These are phyloP conservation scores for Russula brevipes DNA, from an alignment of 768 basidiomycete species.

Conservation along the genomic window DNA sequence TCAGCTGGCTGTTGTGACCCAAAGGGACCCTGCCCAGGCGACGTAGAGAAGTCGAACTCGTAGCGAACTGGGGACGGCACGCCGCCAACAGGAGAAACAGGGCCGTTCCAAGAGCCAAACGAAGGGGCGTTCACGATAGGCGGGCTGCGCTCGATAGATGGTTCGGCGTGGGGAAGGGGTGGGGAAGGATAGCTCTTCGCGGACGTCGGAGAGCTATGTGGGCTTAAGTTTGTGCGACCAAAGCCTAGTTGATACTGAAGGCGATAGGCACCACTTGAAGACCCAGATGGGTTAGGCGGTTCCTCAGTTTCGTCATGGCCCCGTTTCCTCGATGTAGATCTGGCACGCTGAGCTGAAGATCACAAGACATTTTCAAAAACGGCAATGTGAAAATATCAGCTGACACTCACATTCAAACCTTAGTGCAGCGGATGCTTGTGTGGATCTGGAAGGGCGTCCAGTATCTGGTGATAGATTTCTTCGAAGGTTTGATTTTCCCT, in stretches of 20 bases:
- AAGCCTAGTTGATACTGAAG: conserved; percentile 30
- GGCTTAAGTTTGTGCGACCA: conserved; percentile 44
- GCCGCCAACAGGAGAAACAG: conserved; percentile 19
- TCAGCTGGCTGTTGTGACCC: conserved; percentile 5
- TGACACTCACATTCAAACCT: conserved; percentile 33
- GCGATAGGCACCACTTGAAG: conserved; percentile 24
- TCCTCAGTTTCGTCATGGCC: conserved; percentile 61
- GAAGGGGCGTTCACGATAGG: conserved; percentile 42
- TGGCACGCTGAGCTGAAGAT: conserved; percentile 57
- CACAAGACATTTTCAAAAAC: conserved; percentile 1
- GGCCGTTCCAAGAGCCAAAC: conserved; percentile 28
- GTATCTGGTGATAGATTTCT: conserved; percentile 34
- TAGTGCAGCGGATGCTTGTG: conserved; percentile 28
- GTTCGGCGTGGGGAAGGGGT: conserved; percentile 47
- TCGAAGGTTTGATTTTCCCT: conserved; percentile 29
- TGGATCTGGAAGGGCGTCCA: conserved; percentile 29
- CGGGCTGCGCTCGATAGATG: conserved; percentile 52
- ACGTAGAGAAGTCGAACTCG: conserved; percentile 22
- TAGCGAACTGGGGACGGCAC: conserved; percentile 20
- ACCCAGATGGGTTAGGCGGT: conserved; percentile 36
- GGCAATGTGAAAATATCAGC: neutral
- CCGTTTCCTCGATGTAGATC: conserved; percentile 71
- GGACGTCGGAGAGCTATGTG: conserved; percentile 73
- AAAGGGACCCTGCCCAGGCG: conserved; percentile 14
- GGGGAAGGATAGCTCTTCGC: conserved; percentile 65